Evolutionary conservation across 1,284 basidiomycete species (phyloP), one percentile per base, ranked within the genome.

Genomic region (Apiotrichum domesticum): DNA sequence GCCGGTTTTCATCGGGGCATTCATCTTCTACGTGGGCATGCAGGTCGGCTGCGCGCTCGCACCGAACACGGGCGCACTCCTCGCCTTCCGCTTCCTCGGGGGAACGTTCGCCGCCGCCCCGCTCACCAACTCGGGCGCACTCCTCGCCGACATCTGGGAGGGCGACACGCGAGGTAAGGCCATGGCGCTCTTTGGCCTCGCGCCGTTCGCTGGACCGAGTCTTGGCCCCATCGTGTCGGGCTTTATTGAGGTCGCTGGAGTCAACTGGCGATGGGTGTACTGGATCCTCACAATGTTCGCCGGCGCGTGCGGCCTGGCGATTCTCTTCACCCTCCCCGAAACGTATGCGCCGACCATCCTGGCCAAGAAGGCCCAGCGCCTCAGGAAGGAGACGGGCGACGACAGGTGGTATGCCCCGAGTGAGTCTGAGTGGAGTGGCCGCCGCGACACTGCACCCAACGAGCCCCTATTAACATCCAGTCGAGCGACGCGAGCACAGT

Each of bases 301-400:
- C 9, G 77, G 71, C 13, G 58, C 70, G 11, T 74, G 70, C 58
- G 57, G 66, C 35, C 46, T 62, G 32, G 13, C 70, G 58, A 82
- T 87, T 59, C 50, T 88, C 41, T 80, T 91, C 55, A 83, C 84
- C 2, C 73, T 93, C 0, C 87, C 87, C 0, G 90, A 93, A 76
- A 90, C 90, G 54, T 87, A 80, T 57, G 73, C 76, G 1, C 80
- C 80, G 2, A 70, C 69, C 46, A 71, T 91, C 9, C 79, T 89
- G 4, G 71, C 71, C 37, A 63, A 65, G 3, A 82, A 82, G 67
- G 82, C 82, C 2, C 71, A 75, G 61, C 66, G 73, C 3, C 61
- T 82, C 14, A 73, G 82, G 15, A 80, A 81, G 66, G 79, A 81
- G 54, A 90, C 87, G 0, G 84, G 84, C 0, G 84, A 92, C 66